Conservation (phyloP, 352 stramenopile genomes). For the Plasmopara viticola region DNA sequence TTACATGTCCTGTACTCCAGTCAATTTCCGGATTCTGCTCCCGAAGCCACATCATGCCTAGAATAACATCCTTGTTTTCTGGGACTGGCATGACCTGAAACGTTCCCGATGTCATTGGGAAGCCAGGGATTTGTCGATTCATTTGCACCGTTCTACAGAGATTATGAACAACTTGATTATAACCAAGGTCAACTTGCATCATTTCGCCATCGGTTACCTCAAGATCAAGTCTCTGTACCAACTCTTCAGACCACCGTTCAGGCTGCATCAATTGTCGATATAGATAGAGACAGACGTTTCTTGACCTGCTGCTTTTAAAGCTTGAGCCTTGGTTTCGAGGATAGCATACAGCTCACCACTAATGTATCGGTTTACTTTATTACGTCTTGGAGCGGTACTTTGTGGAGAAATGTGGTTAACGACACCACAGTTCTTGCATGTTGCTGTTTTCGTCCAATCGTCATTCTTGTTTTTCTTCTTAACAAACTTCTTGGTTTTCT, state of each 20-base stretch:
- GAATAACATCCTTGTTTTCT: no score
- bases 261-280: not conserved
- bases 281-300: not conserved
- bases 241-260: not conserved
- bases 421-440: not conserved
- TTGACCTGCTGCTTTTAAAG: not conserved
- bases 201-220: slow-evolving; percentile 2
- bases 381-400: not conserved
- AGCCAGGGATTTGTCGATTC: not conserved
- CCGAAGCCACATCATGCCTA: slow-evolving; percentile 1
- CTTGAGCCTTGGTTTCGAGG: not conserved
- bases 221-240: slow-evolving; percentile 1
- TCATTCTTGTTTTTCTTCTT: not conserved
- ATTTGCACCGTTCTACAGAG: not conserved
- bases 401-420: not conserved
- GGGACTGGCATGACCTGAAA: not conserved
- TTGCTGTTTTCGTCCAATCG: slow-evolving; percentile 1
- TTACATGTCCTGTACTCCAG: not conserved
- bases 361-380: not conserved
- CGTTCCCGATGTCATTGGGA: not conserved
- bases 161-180: not conserved
- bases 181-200: slow-evolving; percentile 2
- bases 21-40: not conserved
- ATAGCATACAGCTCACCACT: not conserved
- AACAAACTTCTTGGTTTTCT: not conserved